Evolutionary conservation across 2,329 filamentous ascomycete genomes (phyloP).

Genomic region (Zymoseptoria passerinii): DNA sequence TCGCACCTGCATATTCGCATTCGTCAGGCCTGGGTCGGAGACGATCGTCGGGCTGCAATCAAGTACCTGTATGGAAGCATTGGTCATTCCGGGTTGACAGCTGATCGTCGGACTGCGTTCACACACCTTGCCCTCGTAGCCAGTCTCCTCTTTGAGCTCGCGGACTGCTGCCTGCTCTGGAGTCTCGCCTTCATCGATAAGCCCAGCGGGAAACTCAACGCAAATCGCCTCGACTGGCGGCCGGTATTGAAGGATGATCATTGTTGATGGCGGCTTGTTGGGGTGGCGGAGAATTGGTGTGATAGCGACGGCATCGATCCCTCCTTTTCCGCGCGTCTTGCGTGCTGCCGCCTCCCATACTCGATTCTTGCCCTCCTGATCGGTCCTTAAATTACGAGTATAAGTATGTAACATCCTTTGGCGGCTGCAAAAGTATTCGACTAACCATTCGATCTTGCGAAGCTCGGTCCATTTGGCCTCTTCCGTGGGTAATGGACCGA

Average conservation of each 20-base stretch:
- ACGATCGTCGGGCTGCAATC: conserved; percentile 58
- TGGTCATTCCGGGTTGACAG: conserved; percentile 46
- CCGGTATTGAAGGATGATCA: conserved; percentile 52
- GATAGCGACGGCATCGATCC: conserved; percentile 54
- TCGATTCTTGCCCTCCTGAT: conserved; percentile 37
- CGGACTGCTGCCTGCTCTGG: conserved; percentile 49
- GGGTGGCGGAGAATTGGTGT: conserved; percentile 46
- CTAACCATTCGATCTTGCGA: conserved; percentile 40
- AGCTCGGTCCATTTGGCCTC: conserved; percentile 52
- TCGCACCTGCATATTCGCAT: conserved; percentile 49
- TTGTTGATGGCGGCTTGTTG: conserved; percentile 39
- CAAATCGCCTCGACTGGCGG: conserved; percentile 51
- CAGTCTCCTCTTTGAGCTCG: conserved; percentile 55
- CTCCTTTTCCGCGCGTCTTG: conserved; percentile 46
- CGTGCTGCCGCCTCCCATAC: conserved; percentile 45
- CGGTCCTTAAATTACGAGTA: conserved; percentile 5
- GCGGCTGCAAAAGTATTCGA: neutral
- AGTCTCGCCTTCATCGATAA: conserved; percentile 51
- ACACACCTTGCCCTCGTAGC: conserved; percentile 47
- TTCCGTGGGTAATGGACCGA: conserved; percentile 42
- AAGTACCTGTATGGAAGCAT: conserved; percentile 29
- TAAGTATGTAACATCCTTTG: neutral
- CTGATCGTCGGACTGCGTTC: conserved; percentile 50
- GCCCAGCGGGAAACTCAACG: conserved; percentile 53
- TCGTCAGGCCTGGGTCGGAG: conserved; percentile 54